Evolutionary conservation across 371 early-diverging fungal genomes (phyloP).

Genomic region (Capillidium rhysosporum): DNA sequence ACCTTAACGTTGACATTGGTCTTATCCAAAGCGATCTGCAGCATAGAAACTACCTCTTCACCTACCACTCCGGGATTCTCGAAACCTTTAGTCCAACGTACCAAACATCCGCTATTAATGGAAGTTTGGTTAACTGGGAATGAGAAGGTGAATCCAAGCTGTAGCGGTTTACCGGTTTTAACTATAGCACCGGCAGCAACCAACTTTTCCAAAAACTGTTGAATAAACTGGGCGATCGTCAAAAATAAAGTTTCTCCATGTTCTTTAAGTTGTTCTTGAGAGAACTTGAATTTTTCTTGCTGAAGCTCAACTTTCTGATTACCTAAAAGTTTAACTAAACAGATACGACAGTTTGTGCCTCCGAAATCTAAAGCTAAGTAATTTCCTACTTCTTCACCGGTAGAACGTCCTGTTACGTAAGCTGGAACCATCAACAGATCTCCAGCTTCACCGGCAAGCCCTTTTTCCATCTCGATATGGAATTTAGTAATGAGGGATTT

Average conservation of each 20-base stretch:
- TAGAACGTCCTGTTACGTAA: conserved; percentile 54
- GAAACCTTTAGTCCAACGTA: conserved; percentile 91
- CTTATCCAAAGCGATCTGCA: conserved; percentile 66
- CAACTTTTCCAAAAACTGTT: conserved; percentile 42
- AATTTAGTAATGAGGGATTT: background rate
- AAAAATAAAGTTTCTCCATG: conserved; percentile 34
- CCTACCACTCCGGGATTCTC: conserved; percentile 52
- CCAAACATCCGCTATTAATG: conserved; percentile 50
- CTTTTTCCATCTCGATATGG: conserved; percentile 4
- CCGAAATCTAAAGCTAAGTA: conserved; percentile 87
- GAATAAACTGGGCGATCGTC: conserved; percentile 77
- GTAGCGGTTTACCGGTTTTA: conserved; percentile 15
- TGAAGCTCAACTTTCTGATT: conserved; percentile 33
- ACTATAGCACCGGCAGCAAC: conserved; percentile 8
- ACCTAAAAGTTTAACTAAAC: conserved; percentile 65
- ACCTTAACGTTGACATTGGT: conserved; percentile 52
- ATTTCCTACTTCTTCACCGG: conserved; percentile 60
- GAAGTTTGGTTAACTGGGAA: conserved; percentile 75
- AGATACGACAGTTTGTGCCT: conserved; percentile 86
- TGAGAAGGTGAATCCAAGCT: conserved; percentile 84
- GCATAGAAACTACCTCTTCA: conserved; percentile 63
- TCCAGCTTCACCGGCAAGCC: conserved; percentile 8
- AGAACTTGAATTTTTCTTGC: conserved; percentile 59
- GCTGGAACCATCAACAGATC: conserved; percentile 48
- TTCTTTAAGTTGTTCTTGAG: conserved; percentile 49